A percentile compares a stretch with the other conserved stretches of the same genome.
Conservation (phyloP, 108 stramenopile species). For the Asterionellopsis glacialis region DNA sequence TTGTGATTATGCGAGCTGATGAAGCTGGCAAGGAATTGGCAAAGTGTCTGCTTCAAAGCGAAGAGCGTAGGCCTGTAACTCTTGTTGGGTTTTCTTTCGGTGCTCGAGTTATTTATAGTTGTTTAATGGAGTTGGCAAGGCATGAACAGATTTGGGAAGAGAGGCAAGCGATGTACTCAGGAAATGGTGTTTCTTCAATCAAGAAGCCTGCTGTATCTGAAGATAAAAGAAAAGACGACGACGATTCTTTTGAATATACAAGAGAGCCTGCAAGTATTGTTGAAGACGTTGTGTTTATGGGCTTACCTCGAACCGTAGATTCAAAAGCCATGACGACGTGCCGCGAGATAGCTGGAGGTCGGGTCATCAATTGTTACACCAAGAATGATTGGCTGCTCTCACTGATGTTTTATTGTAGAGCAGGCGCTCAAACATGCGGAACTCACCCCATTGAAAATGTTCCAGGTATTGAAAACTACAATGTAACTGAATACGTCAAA, state of each 20-base stretch:
- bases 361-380: slow-evolving; percentile 81
- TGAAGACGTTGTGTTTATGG: slow-evolving; percentile 77
- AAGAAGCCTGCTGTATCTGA: slow-evolving; percentile 2
- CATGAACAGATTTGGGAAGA: slow-evolving; percentile 66
- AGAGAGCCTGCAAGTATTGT: slow-evolving; percentile 72
- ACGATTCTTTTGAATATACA: slow-evolving; percentile 23
- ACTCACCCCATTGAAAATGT: neutral
- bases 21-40: slow-evolving; percentile 85
- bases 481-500: neutral
- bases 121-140: slow-evolving; percentile 66
- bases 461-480: slow-evolving; percentile 1
- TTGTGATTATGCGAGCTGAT: slow-evolving; percentile 70
- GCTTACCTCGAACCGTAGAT: slow-evolving; percentile 40
- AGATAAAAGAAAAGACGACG: slow-evolving; percentile 19
- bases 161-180: slow-evolving; percentile 1
- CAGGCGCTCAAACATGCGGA: neutral
- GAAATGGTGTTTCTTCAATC: no score
- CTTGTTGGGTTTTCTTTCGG: slow-evolving; percentile 90
- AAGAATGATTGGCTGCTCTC: slow-evolving; percentile 76
- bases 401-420: slow-evolving; percentile 36
- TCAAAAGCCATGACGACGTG: slow-evolving; percentile 43
- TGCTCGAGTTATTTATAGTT: slow-evolving; percentile 81
- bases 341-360: slow-evolving; percentile 74
- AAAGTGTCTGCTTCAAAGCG: slow-evolving; percentile 55
- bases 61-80: slow-evolving; percentile 78